Percentiles rank a stretch among this genome's conserved stretches.
These are phyloP conservation scores for Dictyostelium purpureum DNA, from an alignment of 78 protist genomes.

Conservation along the genomic window DNA sequence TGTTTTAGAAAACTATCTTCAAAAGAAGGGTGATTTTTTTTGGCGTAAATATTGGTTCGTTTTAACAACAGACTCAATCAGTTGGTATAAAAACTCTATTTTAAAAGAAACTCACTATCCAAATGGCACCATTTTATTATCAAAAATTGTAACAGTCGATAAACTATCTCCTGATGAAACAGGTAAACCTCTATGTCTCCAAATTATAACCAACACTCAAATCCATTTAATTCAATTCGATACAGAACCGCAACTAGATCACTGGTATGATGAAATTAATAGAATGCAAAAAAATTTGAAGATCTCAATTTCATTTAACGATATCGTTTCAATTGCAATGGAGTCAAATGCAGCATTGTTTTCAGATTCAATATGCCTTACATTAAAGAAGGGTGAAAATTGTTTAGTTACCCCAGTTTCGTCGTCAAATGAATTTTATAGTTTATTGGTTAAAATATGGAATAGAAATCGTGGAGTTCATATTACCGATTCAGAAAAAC, in stretches of 20 bases:
- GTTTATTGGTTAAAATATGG: constrained; percentile 2
- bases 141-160: constrained; percentile 15
- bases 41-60: constrained; percentile 72
- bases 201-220: constrained; percentile 25
- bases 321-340: constrained; percentile 46
- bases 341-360: constrained; percentile 54
- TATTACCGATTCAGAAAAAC: not conserved
- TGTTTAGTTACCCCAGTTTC: constrained; percentile 33
- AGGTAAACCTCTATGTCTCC: constrained; percentile 19
- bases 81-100: constrained; percentile 36
- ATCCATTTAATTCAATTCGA: constrained; percentile 35
- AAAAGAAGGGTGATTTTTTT: constrained; percentile 66
- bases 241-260: constrained; percentile 47
- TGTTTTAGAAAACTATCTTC: constrained; percentile 35
- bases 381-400: constrained; percentile 50
- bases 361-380: constrained; percentile 47
- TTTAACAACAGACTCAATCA: constrained; percentile 5
- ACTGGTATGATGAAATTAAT: constrained; percentile 38
- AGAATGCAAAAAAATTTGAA: constrained; percentile 37
- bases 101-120: constrained; percentile 65
- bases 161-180: constrained; percentile 10
- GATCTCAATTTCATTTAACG: not conserved
- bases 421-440: constrained; percentile 15
- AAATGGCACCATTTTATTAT: constrained; percentile 15
- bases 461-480: not conserved